phyloP scores from a whole-genome alignment of 2,329 filamentous ascomycete genomes.

The Xylariaceae sp. region DNA sequence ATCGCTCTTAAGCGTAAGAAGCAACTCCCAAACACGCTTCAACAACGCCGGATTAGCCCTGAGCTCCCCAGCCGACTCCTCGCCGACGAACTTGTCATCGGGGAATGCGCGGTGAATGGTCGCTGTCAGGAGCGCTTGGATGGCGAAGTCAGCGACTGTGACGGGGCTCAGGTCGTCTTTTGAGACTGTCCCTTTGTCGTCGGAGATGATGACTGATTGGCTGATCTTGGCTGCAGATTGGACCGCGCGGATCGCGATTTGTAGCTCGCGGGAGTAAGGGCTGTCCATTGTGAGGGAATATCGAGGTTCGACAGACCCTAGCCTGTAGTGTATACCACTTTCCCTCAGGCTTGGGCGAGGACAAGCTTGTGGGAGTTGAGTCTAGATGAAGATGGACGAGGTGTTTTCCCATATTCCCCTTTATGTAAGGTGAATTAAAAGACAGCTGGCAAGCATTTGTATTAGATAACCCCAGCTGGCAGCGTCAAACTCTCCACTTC shows the following conservation, averaged over 20 bases:
- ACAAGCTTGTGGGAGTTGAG: too few species aligned
- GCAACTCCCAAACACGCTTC: constrained; percentile 45
- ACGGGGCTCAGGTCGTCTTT: constrained; percentile 56
- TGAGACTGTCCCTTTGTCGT: constrained; percentile 47
- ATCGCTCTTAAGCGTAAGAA: constrained; percentile 31
- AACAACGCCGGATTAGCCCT: constrained; percentile 40
- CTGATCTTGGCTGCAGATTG: constrained; percentile 45
- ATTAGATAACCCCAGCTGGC: too few species aligned
- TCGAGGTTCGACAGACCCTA: too few species aligned
- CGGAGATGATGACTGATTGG: constrained; percentile 43
- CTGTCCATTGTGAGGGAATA: constrained; percentile 24
- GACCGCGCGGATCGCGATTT: constrained; percentile 27
- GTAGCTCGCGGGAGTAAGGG: constrained; percentile 28
- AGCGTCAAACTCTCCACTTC: too few species aligned
- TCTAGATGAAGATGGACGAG: too few species aligned
- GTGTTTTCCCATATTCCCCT: too few species aligned
- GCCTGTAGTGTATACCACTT: too few species aligned
- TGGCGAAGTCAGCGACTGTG: constrained; percentile 57
- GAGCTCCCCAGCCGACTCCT: constrained; percentile 50
- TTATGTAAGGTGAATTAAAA: too few species aligned
- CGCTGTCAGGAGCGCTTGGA: constrained; percentile 51
- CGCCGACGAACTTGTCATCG: constrained; percentile 49
- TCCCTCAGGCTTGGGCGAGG: too few species aligned
- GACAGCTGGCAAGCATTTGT: too few species aligned
- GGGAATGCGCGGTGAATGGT: constrained; percentile 50